A percentile compares a stretch with the other conserved stretches of the same genome.
Evolutionary conservation across 139 green algal genomes (phyloP).

Genomic region (Parachlorella kessleri): DNA sequence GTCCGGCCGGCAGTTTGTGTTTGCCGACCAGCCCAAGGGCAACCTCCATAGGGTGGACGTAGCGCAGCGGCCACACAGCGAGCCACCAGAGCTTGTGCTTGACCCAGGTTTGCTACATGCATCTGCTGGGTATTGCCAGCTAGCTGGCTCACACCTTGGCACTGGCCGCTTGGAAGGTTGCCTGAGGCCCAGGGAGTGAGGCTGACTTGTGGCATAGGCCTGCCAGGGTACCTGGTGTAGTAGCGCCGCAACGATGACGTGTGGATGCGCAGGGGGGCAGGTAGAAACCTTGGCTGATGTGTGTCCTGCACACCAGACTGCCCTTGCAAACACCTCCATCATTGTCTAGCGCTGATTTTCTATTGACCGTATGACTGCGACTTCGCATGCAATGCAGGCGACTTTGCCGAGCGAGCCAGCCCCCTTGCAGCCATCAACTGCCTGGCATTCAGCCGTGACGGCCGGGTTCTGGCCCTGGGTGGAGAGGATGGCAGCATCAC

Average conservation of each 20-base stretch:
- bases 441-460: constrained; percentile 43
- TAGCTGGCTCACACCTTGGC: too few relatives aligned
- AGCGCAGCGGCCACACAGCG: background rate
- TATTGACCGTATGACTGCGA: background rate
- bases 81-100: too few relatives aligned
- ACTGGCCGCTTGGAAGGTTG: too few relatives aligned
- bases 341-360: too few relatives aligned
- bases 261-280: background rate
- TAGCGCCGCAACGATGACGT: constrained; percentile 33
- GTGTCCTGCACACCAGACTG: background rate
- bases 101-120: too few relatives aligned
- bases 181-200: too few relatives aligned
- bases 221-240: too few relatives aligned
- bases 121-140: too few relatives aligned
- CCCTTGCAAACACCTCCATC: background rate
- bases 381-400: background rate
- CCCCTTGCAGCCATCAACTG: constrained; percentile 37
- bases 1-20: constrained; percentile 15
- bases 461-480: constrained; percentile 41
- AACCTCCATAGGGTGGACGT: background rate
- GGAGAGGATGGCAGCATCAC: constrained; percentile 41
- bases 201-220: too few relatives aligned
- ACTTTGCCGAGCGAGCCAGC: constrained; percentile 2
- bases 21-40: background rate
- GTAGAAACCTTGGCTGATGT: background rate